phyloP scores from a whole-genome alignment of 192 early-diverging fungal genomes.

The Gaertneriomyces semiglobifer region DNA sequence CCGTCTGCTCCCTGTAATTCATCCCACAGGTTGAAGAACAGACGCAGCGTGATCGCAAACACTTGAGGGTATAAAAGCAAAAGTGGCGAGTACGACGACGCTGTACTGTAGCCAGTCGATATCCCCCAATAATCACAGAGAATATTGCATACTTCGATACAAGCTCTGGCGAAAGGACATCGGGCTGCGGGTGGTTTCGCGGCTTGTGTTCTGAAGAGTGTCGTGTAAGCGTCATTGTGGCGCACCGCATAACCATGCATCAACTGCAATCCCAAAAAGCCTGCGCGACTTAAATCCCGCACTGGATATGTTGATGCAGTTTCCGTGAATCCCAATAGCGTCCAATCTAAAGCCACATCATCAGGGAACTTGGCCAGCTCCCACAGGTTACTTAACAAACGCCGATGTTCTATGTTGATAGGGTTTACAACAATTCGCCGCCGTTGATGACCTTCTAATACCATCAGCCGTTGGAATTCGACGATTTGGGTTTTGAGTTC shows the following conservation, averaged over 20 bases:
- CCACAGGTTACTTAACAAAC: slow-evolving; percentile 56
- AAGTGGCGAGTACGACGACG: slow-evolving; percentile 61
- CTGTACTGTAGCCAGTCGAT: slow-evolving; percentile 60
- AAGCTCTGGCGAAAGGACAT: slow-evolving; percentile 59
- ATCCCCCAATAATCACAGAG: slow-evolving; percentile 69
- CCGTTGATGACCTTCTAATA: slow-evolving; percentile 52
- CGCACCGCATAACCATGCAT: slow-evolving; percentile 53
- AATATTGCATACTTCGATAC: slow-evolving; percentile 63
- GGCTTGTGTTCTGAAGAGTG: slow-evolving; percentile 24
- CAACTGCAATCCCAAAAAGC: slow-evolving; percentile 61
- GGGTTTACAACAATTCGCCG: slow-evolving; percentile 48
- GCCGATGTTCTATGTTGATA: slow-evolving; percentile 50
- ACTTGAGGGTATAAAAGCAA: slow-evolving; percentile 58
- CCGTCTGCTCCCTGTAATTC: slow-evolving; percentile 55
- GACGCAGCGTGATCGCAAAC: slow-evolving; percentile 49
- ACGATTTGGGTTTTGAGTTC: slow-evolving; percentile 59
- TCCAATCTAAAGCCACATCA: slow-evolving; percentile 53
- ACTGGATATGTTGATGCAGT: slow-evolving; percentile 44
- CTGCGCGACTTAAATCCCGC: slow-evolving; percentile 59
- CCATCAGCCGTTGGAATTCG: slow-evolving; percentile 63
- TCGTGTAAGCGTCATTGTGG: not conserved
- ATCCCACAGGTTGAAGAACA: slow-evolving; percentile 59
- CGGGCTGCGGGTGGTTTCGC: slow-evolving; percentile 30
- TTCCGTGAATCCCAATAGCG: slow-evolving; percentile 65
- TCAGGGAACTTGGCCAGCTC: slow-evolving; percentile 40